Evolutionary conservation across 805 yeast genomes (phyloP), one percentile per base, ranked within the genome.

Genomic region (Vanderwaltozyma polyspora): DNA sequence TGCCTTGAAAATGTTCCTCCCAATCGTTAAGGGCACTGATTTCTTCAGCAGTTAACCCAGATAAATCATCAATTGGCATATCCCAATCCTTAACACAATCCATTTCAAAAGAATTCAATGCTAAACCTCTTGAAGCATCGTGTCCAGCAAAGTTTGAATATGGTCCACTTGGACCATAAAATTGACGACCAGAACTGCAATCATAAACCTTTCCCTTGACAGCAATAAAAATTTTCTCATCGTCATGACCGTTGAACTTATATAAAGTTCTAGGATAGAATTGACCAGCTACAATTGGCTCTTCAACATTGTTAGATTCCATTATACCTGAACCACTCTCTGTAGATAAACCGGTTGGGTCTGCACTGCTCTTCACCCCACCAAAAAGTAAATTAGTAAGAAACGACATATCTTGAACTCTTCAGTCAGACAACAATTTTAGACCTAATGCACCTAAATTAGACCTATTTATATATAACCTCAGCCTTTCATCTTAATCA

Each of bases 91-190:
- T 79, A 19, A 91, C 63, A 54, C 67, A 67, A 35, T 65, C 71
- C 16, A 64, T 44, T 33, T 86, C 96, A 59, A 87, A 89, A 13
- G 94, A 81, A 58, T 86, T 87, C 48, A 72, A 64, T 1, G 95
- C 95, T 36, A 89, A 68, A 0, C 96, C 97, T 44, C 97, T 67
- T 1, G 93, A 79, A 3, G 96, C 96, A 60, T 89, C 97, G 45
- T 83, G 79, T 2, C 97, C 97, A 1, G 96, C 96, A 66, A 89
- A 89, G 52, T 82, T 84, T 28, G 82, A 76, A 60, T 89, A 89
- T 0, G 95, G 94, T 0, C 96, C 96, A 21, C 89, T 83, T 6
- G 97, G 97, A 0, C 97, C 97, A 57, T 89, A 89, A 54, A 89
- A 87, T 31, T 72, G 71, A 43, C 87, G 72, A 0, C 94, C 94